Evolutionary conservation across 2,329 filamentous ascomycete species (phyloP), one percentile per base, ranked within the genome.

Genomic region (Pestalotiopsis fici): DNA sequence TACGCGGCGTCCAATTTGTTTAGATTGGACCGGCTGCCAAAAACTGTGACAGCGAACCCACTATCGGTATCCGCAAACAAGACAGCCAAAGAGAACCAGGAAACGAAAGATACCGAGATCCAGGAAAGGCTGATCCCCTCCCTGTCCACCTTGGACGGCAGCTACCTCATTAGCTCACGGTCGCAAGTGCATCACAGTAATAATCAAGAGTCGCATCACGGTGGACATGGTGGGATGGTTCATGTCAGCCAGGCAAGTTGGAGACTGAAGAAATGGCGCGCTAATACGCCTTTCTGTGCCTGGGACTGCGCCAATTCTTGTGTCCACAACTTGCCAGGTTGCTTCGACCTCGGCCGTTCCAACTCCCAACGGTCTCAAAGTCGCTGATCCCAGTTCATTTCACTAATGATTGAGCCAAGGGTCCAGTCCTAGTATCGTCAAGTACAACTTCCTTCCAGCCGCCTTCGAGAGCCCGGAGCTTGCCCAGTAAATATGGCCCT

Each of bases 1-100:
- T 23, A 64, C 61, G 61, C 61, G 61, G 47, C 61, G 28, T 25
- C 25, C 47, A 64, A 64, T 64, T 54, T 64, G 27, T 64, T 64
- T 60, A 50, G 43, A 50, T 60, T 60, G 28, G 31, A 18, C 31
- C 25, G 28, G 57, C 27, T 37, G 57, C 27, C 31, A 21, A 31
- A 21, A 60, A 31, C 31, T 37, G 57, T 60, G 27, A 60, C 28
- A 60, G 31, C 57, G 31, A 60, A 21, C 31, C 57, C 57, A 60
- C 57, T 27, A 13, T 35, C 28, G 28, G 57, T 60, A 31, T 37
- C 57, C 57, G 27, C 57, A 60, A 18, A 60, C 18, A 31, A 15
- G 28, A 11, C 25, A 15, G 18, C 15, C 21, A 57, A 37, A 21
- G 57, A 60, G 15, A n/a, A 31, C 57, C 37, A 50, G 43, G 43